phyloP scores from a whole-genome alignment of 2,329 filamentous ascomycete species.

The Xylariaceae sp. region DNA sequence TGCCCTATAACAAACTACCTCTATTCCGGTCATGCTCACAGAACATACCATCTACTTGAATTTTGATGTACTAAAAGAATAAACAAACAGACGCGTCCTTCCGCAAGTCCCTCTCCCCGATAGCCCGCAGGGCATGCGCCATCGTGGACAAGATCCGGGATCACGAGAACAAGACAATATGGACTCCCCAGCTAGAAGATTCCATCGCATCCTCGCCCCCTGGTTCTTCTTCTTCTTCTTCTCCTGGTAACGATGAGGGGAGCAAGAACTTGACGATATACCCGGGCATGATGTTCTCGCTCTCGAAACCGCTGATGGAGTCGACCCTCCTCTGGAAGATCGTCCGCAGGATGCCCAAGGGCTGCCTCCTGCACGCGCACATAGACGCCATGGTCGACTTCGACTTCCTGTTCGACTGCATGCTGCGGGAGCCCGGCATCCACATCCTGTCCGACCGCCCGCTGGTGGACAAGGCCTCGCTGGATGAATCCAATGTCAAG shows the following conservation, averaged over 20 bases:
- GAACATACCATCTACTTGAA: slow-evolving; percentile 3
- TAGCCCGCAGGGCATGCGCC: slow-evolving; percentile 68
- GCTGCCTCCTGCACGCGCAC: slow-evolving; percentile 78
- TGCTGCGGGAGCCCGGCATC: slow-evolving; percentile 67
- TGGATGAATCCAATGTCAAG: slow-evolving; percentile 48
- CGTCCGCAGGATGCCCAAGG: slow-evolving; percentile 82
- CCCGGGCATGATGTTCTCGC: slow-evolving; percentile 89
- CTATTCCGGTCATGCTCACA: slow-evolving; percentile 3
- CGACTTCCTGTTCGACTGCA: slow-evolving; percentile 68
- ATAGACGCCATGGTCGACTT: slow-evolving; percentile 88
- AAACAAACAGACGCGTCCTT: slow-evolving; percentile 59
- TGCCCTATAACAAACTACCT: too few species aligned
- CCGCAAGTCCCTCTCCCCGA: slow-evolving; percentile 68
- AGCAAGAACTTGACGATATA: slow-evolving; percentile 60
- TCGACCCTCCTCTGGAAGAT: slow-evolving; percentile 80
- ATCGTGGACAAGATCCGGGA: slow-evolving; percentile 77
- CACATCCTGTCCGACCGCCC: slow-evolving; percentile 59
- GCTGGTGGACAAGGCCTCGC: slow-evolving; percentile 48
- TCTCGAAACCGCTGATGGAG: slow-evolving; percentile 83
- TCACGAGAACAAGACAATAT: slow-evolving; percentile 69
- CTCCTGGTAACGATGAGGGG: too few species aligned
- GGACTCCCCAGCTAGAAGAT: slow-evolving; percentile 70
- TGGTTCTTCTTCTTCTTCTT: too few species aligned
- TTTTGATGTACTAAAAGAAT: slow-evolving; percentile 1
- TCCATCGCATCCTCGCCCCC: too few species aligned